Evolutionary conservation across 2,329 filamentous ascomycete species (phyloP), one percentile per base, ranked within the genome.

Genomic region (Botrytis galanthina): DNA sequence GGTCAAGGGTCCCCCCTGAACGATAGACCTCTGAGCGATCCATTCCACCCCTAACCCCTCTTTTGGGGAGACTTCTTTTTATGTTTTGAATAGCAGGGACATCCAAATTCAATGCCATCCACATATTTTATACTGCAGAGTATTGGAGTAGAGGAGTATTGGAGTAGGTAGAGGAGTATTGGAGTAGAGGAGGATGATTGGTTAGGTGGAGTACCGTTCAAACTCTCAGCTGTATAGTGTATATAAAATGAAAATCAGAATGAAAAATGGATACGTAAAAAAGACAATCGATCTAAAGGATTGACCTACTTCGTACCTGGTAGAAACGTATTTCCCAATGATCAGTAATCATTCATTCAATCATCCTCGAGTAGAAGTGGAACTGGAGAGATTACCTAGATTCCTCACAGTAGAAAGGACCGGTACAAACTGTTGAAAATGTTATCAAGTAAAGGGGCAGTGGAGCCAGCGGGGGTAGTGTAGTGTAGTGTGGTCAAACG

Each of bases 1-100:
- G 10, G 32, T 73, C 63, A 69, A 59, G 48, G 63, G 44, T 77
- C 76, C 51, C 63, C 48, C 66, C 66, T 69, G 66, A 26, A 42
- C 22, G 29, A 22, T 5, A 39, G 35, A 69, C 51, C 66, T 68
- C 46, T 42, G 66, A 51, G 32, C 66, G 66, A 69, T 69, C 46
- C 39, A 39, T 29, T 4, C 66, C 35, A 68, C 37, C 46, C 44
- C 66, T 48, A 68, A 32, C 32, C 32, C 66, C 46, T 57, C 46
- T 35, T 51, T 48, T 16, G 51, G 51, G 51, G 51, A 18, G 35
- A 44, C 16, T 35, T 68, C 44, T 35, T 37, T 68, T 29, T 61
- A 26, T n/a, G 14, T 62, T 62, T 42, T 62, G 37, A 29, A 18
- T 29, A 10, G 26, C 61, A 63, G 35, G n/a, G n/a, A n/a, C n/a